A percentile compares a stretch with the other conserved stretches of the same genome.
phyloP scores from a whole-genome alignment of 441 rosid genomes.

The Erodium moschatum region DNA sequence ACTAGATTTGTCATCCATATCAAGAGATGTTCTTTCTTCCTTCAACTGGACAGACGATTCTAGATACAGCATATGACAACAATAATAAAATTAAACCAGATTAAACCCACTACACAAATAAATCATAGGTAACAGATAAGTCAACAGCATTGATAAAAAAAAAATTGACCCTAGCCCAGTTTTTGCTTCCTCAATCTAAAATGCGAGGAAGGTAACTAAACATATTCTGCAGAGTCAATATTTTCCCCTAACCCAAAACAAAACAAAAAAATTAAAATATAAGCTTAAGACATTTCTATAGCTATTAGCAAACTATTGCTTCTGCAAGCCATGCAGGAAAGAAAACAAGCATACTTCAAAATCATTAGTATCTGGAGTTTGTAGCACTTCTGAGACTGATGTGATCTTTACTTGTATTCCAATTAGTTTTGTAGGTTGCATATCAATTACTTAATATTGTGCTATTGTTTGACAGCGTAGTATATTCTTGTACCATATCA shows the following conservation, averaged over 20 bases:
- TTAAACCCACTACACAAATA: neutral
- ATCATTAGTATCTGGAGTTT: neutral
- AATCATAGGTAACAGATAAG: too few relatives aligned
- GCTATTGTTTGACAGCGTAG: neutral
- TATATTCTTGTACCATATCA: neutral
- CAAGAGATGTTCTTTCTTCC: constrained; percentile 39
- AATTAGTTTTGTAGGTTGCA: neutral
- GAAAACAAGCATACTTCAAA: too few relatives aligned
- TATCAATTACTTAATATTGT: neutral
- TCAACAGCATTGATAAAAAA: too few relatives aligned
- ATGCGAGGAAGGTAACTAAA: neutral
- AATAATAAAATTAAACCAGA: neutral
- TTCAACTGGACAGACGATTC: constrained; percentile 59
- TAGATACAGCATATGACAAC: constrained; percentile 26
- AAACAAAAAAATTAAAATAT: too few relatives aligned
- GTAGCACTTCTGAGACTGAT: too few relatives aligned
- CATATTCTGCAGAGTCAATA: neutral
- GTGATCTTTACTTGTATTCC: neutral
- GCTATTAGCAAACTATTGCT: neutral
- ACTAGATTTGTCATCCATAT: constrained; percentile 39
- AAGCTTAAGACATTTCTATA: neutral
- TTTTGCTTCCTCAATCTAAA: neutral
- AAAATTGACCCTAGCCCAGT: neutral
- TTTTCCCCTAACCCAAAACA: too few relatives aligned
- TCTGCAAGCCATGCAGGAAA: too few relatives aligned